Base-by-base conservation (phyloP, 768 basidiomycete species). In the Gautieria morchelliformis region DNA sequence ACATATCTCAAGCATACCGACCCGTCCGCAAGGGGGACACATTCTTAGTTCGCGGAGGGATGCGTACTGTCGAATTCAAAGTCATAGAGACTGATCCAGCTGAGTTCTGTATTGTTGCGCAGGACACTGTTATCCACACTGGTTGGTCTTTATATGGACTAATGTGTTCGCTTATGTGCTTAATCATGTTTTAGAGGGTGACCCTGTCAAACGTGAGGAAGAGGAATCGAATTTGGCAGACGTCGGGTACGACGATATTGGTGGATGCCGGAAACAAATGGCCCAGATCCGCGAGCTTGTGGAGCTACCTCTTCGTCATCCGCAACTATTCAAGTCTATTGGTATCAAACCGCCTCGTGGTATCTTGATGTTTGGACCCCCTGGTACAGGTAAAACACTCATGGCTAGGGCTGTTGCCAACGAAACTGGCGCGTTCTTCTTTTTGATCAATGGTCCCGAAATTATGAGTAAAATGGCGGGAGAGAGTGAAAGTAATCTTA, bases 401-500 rank as follows among this genome's bases (percentile, higher is more conserved):
- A 99, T 99, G 95, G 96, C 96, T 52, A 87, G 96, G 64, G 96
- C 96, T 7, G 96, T 99, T 48, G 96, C 96, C 62, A 99, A 99
- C 70, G 96, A 99, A 74, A 99, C 96, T 27, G 96, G 96, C 51
- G 96, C 96, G 15, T 99, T 99, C 83, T 99, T 99, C 82, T 99
- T 99, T 85, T 76, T 98, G 52, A 99, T 99, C 75, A 99, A 98
- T 68, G 96, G 96, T 54, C 96, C 96, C 52, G 96, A 99, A 73
- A 98, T 99, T 70, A 99, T 99, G 96, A 91, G 88, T 65, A 98
- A 99, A 79, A 99, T 99, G 96, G 96, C 96, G 53, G 96, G 96
- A 63, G 96, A 99, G 75, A 87, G 84, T 69, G 96, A 99, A 71
- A 93, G 89, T 67, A 99, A 99, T 72, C 75, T 99, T 61, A 78